phyloP scores from a whole-genome alignment of 768 basidiomycete species.

The Pleurotus cornucopiae region DNA sequence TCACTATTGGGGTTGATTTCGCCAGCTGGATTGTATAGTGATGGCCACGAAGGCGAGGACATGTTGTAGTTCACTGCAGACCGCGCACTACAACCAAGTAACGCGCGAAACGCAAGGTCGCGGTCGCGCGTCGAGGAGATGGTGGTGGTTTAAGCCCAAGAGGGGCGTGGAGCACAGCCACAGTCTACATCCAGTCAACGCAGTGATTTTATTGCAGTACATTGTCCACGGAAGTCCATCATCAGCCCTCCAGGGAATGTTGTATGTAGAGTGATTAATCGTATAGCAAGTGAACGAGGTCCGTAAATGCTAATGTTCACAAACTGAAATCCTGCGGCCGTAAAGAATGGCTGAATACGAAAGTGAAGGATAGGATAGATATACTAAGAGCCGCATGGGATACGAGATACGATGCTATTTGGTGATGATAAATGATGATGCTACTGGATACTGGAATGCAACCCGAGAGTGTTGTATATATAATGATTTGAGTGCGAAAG shows the following conservation, averaged over 20 bases:
- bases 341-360: neutral
- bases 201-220: too few relatives aligned
- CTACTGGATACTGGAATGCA: neutral
- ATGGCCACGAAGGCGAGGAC: conserved; percentile 36
- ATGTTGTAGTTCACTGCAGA: neutral
- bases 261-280: neutral
- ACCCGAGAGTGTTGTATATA: neutral
- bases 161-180: neutral
- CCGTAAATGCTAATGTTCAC: conserved; percentile 4
- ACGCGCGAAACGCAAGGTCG: neutral
- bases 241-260: conserved; percentile 1
- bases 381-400: neutral
- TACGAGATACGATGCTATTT: neutral
- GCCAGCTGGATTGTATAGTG: conserved; percentile 45
- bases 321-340: neutral
- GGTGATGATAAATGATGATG: conserved; percentile 1
- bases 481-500: neutral
- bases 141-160: neutral
- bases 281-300: neutral
- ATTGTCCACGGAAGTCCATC: conserved; percentile 4
- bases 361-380: neutral
- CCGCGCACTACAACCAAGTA: neutral
- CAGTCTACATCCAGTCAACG: neutral
- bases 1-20: conserved; percentile 40
- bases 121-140: neutral